These are phyloP conservation scores for Melastoma candidum DNA, from an alignment of 441 rosid genomes.

Conservation along the genomic window DNA sequence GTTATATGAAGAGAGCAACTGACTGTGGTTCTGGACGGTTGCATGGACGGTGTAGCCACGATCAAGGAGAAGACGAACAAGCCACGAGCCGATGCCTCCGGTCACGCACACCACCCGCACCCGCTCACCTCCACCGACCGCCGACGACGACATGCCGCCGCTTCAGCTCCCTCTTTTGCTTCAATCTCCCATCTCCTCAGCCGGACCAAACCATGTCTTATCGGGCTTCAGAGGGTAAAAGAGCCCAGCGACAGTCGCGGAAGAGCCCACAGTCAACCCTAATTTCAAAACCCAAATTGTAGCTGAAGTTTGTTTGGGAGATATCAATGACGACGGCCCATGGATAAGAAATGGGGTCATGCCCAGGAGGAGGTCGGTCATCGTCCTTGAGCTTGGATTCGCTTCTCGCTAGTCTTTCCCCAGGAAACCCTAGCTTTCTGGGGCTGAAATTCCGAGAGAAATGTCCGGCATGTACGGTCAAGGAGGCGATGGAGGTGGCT, in stretches of 20 bases:
- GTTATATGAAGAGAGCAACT: background rate
- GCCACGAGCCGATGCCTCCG: constrained; percentile 86
- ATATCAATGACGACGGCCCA: too few relatives aligned
- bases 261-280: too few relatives aligned
- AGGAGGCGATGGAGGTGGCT: constrained; percentile 10
- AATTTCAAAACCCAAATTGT: too few relatives aligned
- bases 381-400: background rate
- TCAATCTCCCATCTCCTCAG: too few relatives aligned
- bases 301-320: too few relatives aligned
- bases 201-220: too few relatives aligned
- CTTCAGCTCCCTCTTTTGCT: too few relatives aligned
- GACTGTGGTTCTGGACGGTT: constrained; percentile 69
- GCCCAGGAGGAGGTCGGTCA: too few relatives aligned
- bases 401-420: background rate
- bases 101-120: constrained; percentile 42
- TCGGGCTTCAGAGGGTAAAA: too few relatives aligned
- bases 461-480: constrained; percentile 18
- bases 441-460: background rate
- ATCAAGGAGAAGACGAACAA: constrained; percentile 58
- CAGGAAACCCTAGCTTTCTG: constrained; percentile 10
- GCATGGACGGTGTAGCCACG: constrained; percentile 79
- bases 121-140: constrained; percentile 9
- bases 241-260: too few relatives aligned
- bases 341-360: too few relatives aligned
- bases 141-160: constrained; percentile 12